Evolutionary conservation across 2,329 filamentous ascomycete genomes (phyloP), one percentile per base, ranked within the genome.

Genomic region (Cryoendolithus antarcticus): DNA sequence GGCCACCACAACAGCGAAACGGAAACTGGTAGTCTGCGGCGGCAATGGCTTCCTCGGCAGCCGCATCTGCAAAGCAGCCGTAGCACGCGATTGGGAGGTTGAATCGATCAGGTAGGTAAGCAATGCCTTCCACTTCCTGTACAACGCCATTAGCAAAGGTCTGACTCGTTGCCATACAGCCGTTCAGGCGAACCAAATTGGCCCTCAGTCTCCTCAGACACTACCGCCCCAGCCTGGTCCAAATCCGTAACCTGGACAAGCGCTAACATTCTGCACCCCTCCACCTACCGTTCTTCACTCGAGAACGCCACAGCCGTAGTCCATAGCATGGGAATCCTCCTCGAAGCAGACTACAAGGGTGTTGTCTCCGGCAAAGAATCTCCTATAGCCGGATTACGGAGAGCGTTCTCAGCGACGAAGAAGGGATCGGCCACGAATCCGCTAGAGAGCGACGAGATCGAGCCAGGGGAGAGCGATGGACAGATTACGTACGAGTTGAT

Each of bases 321-420:
- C 34, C 91, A 98, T 69, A 86, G 74, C 55, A 88, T 96, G 81
- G 91, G 91, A 7, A 95, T 98, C 52, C 72, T 98, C 11, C 75
- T 98, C 7, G 91, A 98, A 67, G 86, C 88, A 36, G 91, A 98
- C 67, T 98, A 98, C 75, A 98, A 98, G 64, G 83, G 82, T 50
- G 80, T 94, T 10, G 59, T 98, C 19, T 80, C 77, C 12, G 91
- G 91, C 37, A 77, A 75, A 44, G 88, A 94, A 54, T 86, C 83
- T 0, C 77, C 86, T n/a, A 63, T 93, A 38, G 63, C 76, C 5
- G 89, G 86, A 1, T 66, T 98, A 9, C 74, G 75, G 45, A 79
- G 81, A 52, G 85, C 86, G 19, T 93, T 96, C 59, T 77, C 78
- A 37, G 59, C 75, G 1, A 70, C 72, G 2, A 80, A 80, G 49